Conservation (phyloP, 805 yeast species). For the Yarrowia osloensis region DNA sequence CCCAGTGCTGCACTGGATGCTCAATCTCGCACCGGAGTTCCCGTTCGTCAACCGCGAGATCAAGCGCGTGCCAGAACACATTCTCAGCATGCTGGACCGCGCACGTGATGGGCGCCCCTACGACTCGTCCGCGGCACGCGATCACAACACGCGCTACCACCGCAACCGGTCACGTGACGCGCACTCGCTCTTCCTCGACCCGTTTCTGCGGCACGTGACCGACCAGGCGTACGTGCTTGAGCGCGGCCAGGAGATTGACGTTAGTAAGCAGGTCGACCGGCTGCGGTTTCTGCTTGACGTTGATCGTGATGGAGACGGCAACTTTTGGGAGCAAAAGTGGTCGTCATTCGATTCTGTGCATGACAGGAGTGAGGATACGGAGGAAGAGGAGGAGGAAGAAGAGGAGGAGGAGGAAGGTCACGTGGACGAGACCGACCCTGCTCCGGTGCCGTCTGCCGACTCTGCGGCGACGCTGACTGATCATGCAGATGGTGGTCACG, state of each 20-base stretch:
- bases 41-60: background rate
- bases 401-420: background rate
- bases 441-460: background rate
- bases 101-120: background rate
- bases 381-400: background rate
- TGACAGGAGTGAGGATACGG: background rate
- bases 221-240: background rate
- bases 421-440: too few relatives aligned
- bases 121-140: background rate
- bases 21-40: background rate
- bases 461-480: background rate
- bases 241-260: conserved; percentile 2
- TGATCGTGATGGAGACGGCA: conserved; percentile 2
- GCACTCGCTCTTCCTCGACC: background rate
- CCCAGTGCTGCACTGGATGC: conserved; percentile 9
- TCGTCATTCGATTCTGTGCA: background rate
- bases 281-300: background rate
- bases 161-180: background rate
- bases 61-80: background rate
- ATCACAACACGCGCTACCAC: background rate
- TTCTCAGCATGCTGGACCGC: background rate
- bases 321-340: conserved; percentile 28
- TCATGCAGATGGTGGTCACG: too few relatives aligned
- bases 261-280: background rate
- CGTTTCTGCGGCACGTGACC: background rate